Base-by-base conservation (phyloP, 2,329 filamentous ascomycete genomes). In the Xylariomycetidae sp. region DNA sequence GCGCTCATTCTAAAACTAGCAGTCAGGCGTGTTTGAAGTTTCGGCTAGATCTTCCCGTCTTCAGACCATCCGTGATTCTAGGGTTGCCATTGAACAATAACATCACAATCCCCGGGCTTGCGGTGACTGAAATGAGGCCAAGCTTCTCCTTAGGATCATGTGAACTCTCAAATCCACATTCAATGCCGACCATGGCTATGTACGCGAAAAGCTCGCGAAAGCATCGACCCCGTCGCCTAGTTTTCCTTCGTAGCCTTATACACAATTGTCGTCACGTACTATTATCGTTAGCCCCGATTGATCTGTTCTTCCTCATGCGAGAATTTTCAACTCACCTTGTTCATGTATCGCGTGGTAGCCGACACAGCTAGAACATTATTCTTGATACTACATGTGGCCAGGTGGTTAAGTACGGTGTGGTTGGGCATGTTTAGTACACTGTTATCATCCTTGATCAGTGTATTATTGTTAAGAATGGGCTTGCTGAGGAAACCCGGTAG, bases 211-310 rank as follows among this genome's bases (percentile, higher is more conserved):
- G n/a, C n/a, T n/a, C n/a, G n/a, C n/a, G n/a, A n/a, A n/a, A n/a
- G n/a, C n/a, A n/a, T n/a, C n/a, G n/a, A n/a, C n/a, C n/a, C n/a
- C n/a, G n/a, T n/a, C 29, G n/a, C 36, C 38, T 45, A 49, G 36
- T 56, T 61, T 22, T 74, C 67, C 42, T 77, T 73, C n/a, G 88
- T 88, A 13, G 88, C 88, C 69, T 96, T 97, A 67, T 97, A 97
- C 69, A 97, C 83, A 57, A 97, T 94, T 3, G 89, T 96, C 4
- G 90, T 97, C 22, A 97, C 85, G 63, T 97, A 97, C 90, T 96
- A 50, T 16, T 14, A 29, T 19, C 26, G 31, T 42, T 38, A 47
- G 42, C 16, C 14, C 29, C 17, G 76, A 84, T 52, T 72, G 39
- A 51, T 12, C 16, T 4, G 26, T 25, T 17, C 34, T 33, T 18